Evolutionary conservation across 192 early-diverging fungal genomes (phyloP).

Genomic region (Umbelopsis isabellina): DNA sequence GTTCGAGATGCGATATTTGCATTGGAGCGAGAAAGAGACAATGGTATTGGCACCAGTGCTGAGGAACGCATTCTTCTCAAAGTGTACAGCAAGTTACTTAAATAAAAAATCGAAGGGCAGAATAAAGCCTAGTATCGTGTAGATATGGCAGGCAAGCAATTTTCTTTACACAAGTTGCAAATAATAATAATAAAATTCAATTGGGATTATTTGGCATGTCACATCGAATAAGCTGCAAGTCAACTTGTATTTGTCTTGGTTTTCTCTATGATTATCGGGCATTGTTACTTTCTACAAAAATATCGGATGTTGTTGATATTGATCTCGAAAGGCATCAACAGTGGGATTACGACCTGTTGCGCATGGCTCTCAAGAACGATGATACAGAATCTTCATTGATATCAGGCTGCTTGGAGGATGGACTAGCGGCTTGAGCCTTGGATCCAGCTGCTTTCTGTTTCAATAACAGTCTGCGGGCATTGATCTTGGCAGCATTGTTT

Average conservation of each 20-base stretch:
- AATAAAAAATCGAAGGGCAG: not conserved
- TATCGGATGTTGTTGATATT: not conserved
- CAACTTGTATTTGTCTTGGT: not conserved
- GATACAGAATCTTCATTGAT: not conserved
- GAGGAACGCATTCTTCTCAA: slow-evolving; percentile 15
- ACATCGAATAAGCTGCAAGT: not conserved
- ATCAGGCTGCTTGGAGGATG: not conserved
- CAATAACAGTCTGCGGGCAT: slow-evolving; percentile 14
- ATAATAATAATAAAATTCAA: not conserved
- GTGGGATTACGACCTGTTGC: not conserved
- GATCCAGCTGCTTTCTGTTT: slow-evolving; percentile 4
- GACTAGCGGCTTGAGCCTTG: not conserved
- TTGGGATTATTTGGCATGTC: not conserved
- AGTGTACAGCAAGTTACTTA: slow-evolving; percentile 17
- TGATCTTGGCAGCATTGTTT: slow-evolving; percentile 30
- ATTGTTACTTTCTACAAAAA: not conserved
- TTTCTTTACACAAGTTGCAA: not conserved
- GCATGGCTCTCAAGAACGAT: not conserved
- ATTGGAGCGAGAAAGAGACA: slow-evolving; percentile 61
- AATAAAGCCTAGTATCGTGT: not conserved
- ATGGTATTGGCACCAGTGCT: slow-evolving; percentile 8
- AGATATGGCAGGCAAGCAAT: not conserved
- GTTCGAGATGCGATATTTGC: slow-evolving; percentile 76
- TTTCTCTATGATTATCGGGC: not conserved
- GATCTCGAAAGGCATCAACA: not conserved